These are phyloP conservation scores for Entomortierella parvispora DNA, from an alignment of 192 early-diverging fungal species.

Conservation along the genomic window DNA sequence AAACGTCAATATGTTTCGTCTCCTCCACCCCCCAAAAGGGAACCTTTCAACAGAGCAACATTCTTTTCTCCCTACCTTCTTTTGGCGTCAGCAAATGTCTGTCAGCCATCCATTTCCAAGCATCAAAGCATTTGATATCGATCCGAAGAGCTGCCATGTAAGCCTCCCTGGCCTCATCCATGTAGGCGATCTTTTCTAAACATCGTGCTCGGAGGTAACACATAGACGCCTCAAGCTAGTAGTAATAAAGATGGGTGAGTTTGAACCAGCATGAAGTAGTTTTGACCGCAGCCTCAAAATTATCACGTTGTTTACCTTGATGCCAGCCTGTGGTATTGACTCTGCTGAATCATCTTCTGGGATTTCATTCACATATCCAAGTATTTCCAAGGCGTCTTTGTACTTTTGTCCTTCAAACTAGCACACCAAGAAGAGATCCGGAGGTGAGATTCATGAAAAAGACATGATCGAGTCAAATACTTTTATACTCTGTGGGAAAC, in stretches of 20 bases:
- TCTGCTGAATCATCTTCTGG: too few species aligned
- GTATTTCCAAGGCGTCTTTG: neutral
- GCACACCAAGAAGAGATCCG: too few species aligned
- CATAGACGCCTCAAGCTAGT: constrained; percentile 70
- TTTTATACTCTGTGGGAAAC: too few species aligned
- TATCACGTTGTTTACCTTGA: neutral
- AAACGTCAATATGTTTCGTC: constrained; percentile 4
- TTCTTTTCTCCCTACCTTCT: constrained; percentile 58
- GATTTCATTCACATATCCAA: too few species aligned
- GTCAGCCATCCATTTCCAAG: constrained; percentile 63
- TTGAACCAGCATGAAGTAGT: neutral
- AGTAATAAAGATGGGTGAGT: constrained; percentile 6
- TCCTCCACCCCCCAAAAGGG: neutral
- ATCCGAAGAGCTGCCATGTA: constrained; percentile 69
- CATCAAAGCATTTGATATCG: constrained; percentile 77
- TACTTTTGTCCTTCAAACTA: constrained; percentile 6
- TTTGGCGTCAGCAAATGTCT: constrained; percentile 68
- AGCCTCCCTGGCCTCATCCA: constrained; percentile 63
- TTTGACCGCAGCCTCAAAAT: neutral
- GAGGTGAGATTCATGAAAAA: too few species aligned
- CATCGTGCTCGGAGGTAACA: constrained; percentile 69
- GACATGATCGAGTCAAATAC: too few species aligned
- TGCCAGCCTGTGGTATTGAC: too few species aligned
- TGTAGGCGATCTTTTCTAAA: constrained; percentile 58
- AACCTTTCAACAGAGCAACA: neutral